Percentiles rank a stretch among this genome's conserved stretches.
These are phyloP conservation scores for Sphagnum tenellum DNA, from an alignment of 225 moss, liverwort and hornwort genomes.

Conservation along the genomic window DNA sequence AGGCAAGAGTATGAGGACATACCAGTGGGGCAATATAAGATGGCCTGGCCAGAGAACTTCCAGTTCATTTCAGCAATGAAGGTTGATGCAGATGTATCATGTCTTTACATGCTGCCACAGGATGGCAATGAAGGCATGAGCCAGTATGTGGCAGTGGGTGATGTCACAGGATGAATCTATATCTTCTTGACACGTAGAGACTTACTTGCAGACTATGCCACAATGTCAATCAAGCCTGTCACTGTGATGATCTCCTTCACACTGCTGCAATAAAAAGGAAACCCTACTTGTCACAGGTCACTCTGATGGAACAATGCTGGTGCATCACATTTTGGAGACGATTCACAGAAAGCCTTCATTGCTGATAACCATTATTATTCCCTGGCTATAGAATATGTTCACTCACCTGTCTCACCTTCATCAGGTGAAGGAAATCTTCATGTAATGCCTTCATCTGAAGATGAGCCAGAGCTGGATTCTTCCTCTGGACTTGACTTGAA, in stretches of 20 bases:
- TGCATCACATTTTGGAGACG: constrained; percentile 70
- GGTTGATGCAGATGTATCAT: constrained; percentile 76
- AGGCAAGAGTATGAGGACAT: constrained; percentile 26
- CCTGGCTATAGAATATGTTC: constrained; percentile 46
- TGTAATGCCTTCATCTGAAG: constrained; percentile 5
- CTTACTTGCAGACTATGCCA: constrained; percentile 58
- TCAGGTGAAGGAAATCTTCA: constrained; percentile 17
- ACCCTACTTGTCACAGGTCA: constrained; percentile 82
- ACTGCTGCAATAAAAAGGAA: constrained; percentile 51
- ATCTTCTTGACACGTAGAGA: constrained; percentile 78
- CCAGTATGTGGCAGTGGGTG: constrained; percentile 82
- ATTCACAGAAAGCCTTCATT: constrained; percentile 35
- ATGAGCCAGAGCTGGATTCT: not conserved
- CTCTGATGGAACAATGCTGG: constrained; percentile 75
- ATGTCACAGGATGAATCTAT: constrained; percentile 63
- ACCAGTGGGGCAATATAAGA: constrained; percentile 73
- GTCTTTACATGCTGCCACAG: constrained; percentile 66
- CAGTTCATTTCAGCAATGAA: constrained; percentile 89
- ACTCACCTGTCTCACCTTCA: constrained; percentile 41
- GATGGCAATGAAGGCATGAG: constrained; percentile 67
- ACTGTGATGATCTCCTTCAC: constrained; percentile 86
- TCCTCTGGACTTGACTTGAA: too few relatives aligned
- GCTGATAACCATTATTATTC: constrained; percentile 42
- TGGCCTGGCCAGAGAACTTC: constrained; percentile 89
- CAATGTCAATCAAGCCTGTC: constrained; percentile 60